Evolutionary conservation across 352 stramenopile genomes (phyloP).

Genomic region (Globisporangium okanoganense): DNA sequence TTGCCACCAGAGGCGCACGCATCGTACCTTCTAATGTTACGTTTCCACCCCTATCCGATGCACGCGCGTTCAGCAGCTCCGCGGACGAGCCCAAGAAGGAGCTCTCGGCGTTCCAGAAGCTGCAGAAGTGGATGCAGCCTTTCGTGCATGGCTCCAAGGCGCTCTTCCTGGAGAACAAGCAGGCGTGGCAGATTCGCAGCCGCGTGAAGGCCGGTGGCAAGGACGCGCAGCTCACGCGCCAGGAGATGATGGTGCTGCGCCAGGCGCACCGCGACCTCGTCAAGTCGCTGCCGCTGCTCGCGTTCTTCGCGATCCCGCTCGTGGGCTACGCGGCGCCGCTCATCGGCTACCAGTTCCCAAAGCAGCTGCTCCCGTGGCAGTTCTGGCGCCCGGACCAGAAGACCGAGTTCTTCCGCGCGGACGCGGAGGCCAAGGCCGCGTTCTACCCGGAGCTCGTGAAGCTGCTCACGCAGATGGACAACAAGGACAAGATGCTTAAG

Average conservation of each 20-base stretch:
- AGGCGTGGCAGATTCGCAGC: conserved; percentile 65
- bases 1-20: background rate
- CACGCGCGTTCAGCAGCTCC: conserved; percentile 1
- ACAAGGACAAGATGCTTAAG: conserved; percentile 45
- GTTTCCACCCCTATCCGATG: background rate
- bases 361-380: conserved; percentile 80
- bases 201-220: conserved; percentile 42
- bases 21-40: background rate
- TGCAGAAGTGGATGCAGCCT: conserved; percentile 80
- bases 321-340: conserved; percentile 72
- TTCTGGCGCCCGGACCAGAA: conserved; percentile 84
- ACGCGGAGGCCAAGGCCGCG: conserved; percentile 40
- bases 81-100: conserved; percentile 26
- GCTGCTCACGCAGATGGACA: conserved; percentile 59
- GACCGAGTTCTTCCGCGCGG: conserved; percentile 75
- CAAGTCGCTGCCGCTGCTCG: conserved; percentile 76
- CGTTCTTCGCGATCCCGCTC: conserved; percentile 70
- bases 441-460: conserved; percentile 62
- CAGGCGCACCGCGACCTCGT: conserved; percentile 79
- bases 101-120: conserved; percentile 65
- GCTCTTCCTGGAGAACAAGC: conserved; percentile 71
- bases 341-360: conserved; percentile 82
- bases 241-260: conserved; percentile 79
- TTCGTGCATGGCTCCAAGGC: conserved; percentile 70
- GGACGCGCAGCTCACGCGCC: conserved; percentile 35